Conservation (phyloP, 345 rosid species). For the Pistacia vera region DNA sequence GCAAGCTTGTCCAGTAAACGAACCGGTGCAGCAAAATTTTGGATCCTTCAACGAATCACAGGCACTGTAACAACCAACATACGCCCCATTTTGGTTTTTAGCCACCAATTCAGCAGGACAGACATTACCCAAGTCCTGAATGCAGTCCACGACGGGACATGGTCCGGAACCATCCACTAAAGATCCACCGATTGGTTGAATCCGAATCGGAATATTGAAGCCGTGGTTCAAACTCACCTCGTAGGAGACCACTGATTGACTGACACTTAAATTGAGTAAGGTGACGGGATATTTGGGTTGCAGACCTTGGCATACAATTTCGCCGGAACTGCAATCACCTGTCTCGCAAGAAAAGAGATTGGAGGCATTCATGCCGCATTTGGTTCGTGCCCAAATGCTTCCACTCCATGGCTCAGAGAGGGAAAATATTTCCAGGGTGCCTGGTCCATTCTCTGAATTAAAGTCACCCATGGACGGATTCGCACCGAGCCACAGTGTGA, state of each 20-base stretch:
- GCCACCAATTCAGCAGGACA: conserved; percentile 30
- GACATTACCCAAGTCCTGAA: conserved; percentile 21
- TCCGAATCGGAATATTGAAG: conserved; percentile 21
- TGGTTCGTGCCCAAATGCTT: conserved; percentile 26
- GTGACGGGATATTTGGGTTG: conserved; percentile 26
- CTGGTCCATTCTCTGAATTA: conserved; percentile 1
- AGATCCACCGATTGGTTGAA: conserved; percentile 30
- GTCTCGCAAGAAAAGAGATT: conserved; percentile 27
- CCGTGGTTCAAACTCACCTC: conserved; percentile 43
- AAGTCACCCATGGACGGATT: conserved; percentile 28
- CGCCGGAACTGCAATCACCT: conserved; percentile 31
- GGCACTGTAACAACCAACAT: conserved; percentile 28
- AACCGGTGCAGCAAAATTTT: conserved; percentile 14
- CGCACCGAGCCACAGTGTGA: conserved; percentile 25
- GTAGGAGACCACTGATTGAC: conserved; percentile 21
- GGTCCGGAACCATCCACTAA: conserved; percentile 29
- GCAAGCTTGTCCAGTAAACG: conserved; percentile 11
- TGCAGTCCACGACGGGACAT: conserved; percentile 33
- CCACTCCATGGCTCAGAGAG: conserved; percentile 33
- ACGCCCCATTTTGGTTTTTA: conserved; percentile 11
- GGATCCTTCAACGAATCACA: conserved; percentile 27
- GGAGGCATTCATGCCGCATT: conserved; percentile 11
- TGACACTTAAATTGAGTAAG: conserved; percentile 23
- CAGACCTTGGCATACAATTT: conserved; percentile 17
- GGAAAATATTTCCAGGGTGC: conserved; percentile 11